A percentile compares a stretch with the other conserved stretches of the same genome.
Conservation (phyloP, 306 rosid species). For the Sicyos edulis region DNA sequence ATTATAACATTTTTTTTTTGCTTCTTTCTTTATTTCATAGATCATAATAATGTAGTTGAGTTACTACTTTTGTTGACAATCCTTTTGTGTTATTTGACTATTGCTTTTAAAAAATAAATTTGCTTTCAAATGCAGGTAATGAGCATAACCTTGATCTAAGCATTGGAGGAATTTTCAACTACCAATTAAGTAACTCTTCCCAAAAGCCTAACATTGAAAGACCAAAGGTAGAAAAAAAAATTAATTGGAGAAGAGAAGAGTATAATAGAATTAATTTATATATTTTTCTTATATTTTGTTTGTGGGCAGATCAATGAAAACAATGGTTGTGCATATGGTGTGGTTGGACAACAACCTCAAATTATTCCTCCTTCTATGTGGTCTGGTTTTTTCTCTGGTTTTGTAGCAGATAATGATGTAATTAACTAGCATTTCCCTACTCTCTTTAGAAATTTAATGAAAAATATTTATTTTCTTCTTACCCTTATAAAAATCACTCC, state of each 20-base stretch:
- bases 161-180: constrained; percentile 33
- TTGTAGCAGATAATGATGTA: constrained; percentile 31
- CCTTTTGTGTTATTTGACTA: no score
- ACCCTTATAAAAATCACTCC: no score
- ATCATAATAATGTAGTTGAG: no score
- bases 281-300: not conserved
- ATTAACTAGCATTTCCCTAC: not conserved
- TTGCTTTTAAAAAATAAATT: not conserved
- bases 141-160: constrained; percentile 48
- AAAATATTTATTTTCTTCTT: no score
- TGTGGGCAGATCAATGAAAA: constrained; percentile 30
- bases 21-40: no score
- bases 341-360: constrained; percentile 24
- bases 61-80: no score
- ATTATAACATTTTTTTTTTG: no score
- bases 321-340: constrained; percentile 8
- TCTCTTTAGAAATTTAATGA: not conserved
- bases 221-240: constrained; percentile 22
- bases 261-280: not conserved
- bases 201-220: constrained; percentile 27
- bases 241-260: no score
- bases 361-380: constrained; percentile 15
- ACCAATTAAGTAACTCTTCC: constrained; percentile 13
- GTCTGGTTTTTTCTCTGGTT: constrained; percentile 30
- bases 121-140: constrained; percentile 27